phyloP scores from a whole-genome alignment of 306 rosid species.

The Urtica urens region DNA sequence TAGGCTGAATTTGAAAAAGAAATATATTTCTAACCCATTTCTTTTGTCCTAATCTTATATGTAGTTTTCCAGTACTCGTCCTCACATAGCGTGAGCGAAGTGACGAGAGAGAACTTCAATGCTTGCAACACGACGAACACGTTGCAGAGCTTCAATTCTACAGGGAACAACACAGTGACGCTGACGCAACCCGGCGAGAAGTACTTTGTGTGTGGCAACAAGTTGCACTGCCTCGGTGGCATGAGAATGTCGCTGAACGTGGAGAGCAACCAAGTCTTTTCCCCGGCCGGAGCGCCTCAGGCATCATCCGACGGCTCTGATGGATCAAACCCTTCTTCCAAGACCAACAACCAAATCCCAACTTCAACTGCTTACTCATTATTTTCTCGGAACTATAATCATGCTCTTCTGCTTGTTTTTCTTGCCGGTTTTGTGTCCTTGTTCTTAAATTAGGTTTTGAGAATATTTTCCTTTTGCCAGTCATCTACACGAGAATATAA shows the following conservation, averaged over 20 bases:
- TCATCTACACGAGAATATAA: no score
- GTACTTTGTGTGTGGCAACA: constrained; percentile 62
- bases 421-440: neutral
- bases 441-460: no score
- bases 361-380: constrained; percentile 42
- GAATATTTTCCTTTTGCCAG: neutral
- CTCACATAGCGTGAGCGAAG: constrained; percentile 41
- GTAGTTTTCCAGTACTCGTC: constrained; percentile 79
- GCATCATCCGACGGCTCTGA: constrained; percentile 21
- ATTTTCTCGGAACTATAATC: constrained; percentile 1
- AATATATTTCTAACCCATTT: neutral
- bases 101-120: constrained; percentile 36
- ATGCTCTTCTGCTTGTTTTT: neutral
- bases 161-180: constrained; percentile 63
- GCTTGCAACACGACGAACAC: constrained; percentile 58
- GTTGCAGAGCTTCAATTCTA: constrained; percentile 26
- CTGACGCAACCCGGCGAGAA: constrained; percentile 48
- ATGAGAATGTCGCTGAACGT: constrained; percentile 60
- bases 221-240: constrained; percentile 71
- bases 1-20: neutral
- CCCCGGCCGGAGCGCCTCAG: constrained; percentile 39
- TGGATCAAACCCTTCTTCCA: constrained; percentile 31
- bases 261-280: constrained; percentile 19
- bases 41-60: neutral
- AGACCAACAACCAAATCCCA: constrained; percentile 32